Percentiles rank a stretch among this genome's conserved stretches.
phyloP scores from a whole-genome alignment of 345 rosid species.

The Boechera stricta region DNA sequence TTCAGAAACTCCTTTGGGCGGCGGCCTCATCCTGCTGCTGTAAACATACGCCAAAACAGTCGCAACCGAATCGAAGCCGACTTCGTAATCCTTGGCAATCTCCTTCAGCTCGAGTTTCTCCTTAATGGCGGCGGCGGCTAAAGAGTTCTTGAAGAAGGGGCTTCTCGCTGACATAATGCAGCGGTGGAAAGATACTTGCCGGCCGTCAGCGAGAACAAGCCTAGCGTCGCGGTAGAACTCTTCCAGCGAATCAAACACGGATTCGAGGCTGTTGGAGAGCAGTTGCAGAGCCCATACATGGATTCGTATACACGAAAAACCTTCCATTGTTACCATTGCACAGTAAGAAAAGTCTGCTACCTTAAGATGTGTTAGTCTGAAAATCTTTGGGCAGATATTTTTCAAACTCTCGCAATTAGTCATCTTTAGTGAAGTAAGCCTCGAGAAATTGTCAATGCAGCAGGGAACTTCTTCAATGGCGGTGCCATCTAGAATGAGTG shows the following conservation, averaged over 20 bases:
- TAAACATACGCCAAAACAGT: conserved; percentile 73
- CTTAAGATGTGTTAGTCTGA: no score
- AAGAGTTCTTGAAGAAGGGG: conserved; percentile 57
- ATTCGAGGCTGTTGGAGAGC: conserved; percentile 62
- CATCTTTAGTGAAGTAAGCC: no score
- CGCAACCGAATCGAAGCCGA: conserved; percentile 61
- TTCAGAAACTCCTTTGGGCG: conserved; percentile 55
- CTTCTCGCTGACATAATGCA: conserved; percentile 72
- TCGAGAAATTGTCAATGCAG: no score
- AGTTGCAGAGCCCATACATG: conserved; percentile 54
- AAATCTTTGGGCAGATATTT: no score
- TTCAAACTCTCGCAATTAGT: no score
- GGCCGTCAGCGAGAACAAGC: conserved; percentile 56
- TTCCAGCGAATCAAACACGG: conserved; percentile 58
- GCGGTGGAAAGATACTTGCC: conserved; percentile 72
- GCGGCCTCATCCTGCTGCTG: conserved; percentile 67
- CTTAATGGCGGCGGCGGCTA: conserved; percentile 50
- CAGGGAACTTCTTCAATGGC: no score
- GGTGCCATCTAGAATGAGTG: no score
- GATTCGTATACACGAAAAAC: no score
- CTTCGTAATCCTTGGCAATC: conserved; percentile 59
- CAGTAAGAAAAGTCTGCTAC: no score
- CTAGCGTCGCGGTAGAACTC: conserved; percentile 69
- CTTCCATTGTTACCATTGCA: no score
- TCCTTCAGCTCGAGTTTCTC: conserved; percentile 62